These are phyloP conservation scores for Aspergillus vadensis DNA, from an alignment of 2,329 filamentous ascomycete genomes.

Conservation along the genomic window DNA sequence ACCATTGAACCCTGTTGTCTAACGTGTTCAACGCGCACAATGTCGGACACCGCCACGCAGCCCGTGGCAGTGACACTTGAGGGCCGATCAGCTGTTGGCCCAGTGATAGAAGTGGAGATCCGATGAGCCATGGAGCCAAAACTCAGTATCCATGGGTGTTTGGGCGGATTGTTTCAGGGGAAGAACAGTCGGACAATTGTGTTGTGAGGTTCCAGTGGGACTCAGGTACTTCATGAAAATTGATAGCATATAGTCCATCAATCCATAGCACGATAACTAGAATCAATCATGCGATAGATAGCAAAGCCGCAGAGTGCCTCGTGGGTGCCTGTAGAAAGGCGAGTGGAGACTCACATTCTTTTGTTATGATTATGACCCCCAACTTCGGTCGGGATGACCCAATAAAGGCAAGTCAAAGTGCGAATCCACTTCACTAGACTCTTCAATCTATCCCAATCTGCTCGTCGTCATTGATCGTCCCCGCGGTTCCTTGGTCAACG, in stretches of 20 bases:
- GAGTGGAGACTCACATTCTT: background rate
- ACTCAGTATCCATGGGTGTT: conserved; percentile 9
- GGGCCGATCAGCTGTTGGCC: conserved; percentile 18
- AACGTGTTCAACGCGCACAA: background rate
- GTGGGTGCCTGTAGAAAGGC: background rate
- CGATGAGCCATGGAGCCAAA: conserved; percentile 15
- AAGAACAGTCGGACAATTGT: conserved; percentile 1
- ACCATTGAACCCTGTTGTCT: background rate
- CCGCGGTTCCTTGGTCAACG: conserved; percentile 18
- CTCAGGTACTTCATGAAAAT: background rate
- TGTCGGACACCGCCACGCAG: conserved; percentile 13
- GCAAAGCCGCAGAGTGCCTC: no score
- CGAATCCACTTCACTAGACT: background rate
- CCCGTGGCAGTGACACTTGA: conserved; percentile 18
- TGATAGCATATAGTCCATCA: background rate
- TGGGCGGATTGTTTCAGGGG: conserved; percentile 12
- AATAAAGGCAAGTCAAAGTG: background rate
- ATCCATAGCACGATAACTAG: background rate
- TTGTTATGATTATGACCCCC: conserved; percentile 5
- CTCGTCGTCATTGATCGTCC: conserved; percentile 14
- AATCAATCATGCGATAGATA: no score
- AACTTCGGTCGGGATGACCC: background rate
- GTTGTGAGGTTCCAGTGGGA: background rate
- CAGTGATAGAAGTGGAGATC: conserved; percentile 20
- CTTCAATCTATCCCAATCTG: background rate